A percentile compares a stretch with the other conserved stretches of the same genome.
phyloP scores from a whole-genome alignment of 805 yeast genomes.

The Debaryomyces tyrocola region DNA sequence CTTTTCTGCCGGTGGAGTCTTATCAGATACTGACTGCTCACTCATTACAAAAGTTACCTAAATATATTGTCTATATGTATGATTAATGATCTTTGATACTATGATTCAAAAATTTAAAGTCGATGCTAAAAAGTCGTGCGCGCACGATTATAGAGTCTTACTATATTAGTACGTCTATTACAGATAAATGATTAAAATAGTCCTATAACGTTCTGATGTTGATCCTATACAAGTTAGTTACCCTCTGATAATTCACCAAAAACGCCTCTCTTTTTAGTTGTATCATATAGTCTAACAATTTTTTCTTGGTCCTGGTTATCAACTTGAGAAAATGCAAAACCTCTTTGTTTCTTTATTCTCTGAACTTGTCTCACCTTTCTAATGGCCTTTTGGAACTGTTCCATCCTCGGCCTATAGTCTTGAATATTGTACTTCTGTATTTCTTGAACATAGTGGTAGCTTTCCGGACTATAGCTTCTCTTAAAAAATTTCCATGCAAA shows the following conservation, averaged over 20 bases:
- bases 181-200: background rate
- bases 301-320: slow-evolving; percentile 89
- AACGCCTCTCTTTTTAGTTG: slow-evolving; percentile 80
- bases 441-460: slow-evolving; percentile 94
- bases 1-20: background rate
- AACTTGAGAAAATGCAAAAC: slow-evolving; percentile 96
- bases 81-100: no score
- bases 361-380: slow-evolving; percentile 97
- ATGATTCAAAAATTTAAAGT: background rate
- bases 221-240: slow-evolving; percentile 2
- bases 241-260: slow-evolving; percentile 52
- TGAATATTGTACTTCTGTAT: slow-evolving; percentile 93
- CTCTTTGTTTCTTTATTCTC: slow-evolving; percentile 96
- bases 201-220: background rate
- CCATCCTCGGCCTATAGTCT: slow-evolving; percentile 94
- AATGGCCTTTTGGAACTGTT: slow-evolving; percentile 94
- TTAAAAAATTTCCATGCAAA: slow-evolving; percentile 92
- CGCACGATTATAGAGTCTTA: background rate
- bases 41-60: background rate
- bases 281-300: slow-evolving; percentile 90
- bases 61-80: no score
- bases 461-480: slow-evolving; percentile 87
- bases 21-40: background rate
- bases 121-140: background rate
- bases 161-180: background rate